Evolutionary conservation across 2,329 filamentous ascomycete species (phyloP), one percentile per base, ranked within the genome.

Genomic region (Aphanoascus verrucosus): DNA sequence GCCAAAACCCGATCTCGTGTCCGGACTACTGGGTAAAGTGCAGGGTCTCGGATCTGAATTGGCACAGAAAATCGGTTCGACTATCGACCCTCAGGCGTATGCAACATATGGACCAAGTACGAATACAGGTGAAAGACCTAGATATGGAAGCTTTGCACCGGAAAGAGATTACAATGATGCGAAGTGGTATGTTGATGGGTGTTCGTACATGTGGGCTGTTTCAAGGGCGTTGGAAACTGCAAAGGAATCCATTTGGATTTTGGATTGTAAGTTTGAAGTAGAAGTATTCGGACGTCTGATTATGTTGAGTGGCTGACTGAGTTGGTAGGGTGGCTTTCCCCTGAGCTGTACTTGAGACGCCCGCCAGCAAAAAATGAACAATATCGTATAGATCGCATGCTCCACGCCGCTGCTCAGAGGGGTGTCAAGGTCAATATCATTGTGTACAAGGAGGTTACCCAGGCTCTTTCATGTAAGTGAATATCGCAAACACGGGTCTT

Each of bases 171-270:
- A 84, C 28, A 96, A 97, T 68, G 77, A 86, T 55, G 77, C 93
- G 66, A 97, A 97, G 73, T 98, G 91, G 90, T 97, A 96, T 70
- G 88, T 97, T 9, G 93, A 97, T 66, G 93, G 89, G 2, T 78
- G 89, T 57, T 86, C 97, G 71, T 98, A 98, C 69, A 94, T 93
- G 68, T 95, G 89, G 84, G 85, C 93, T 15, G 89, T 98, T 9
- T 94, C 89, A 0, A 82, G 84, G 34, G 91, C 90, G 0, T 76
- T 97, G n/a, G 90, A 97, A 58, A 78, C 83, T 56, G 93, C 93
- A 37, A 86, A 86, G 64, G 91, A 97, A 70, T 85, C 85, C 44
- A 96, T 98, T 61, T 98, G 97, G 69, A 94, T 98, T 60, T 85
- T 78, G 56, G 93, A 97, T 65, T 98, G 59, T 94, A 88, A 87